Conservation (phyloP, 768 basidiomycete genomes). For the Tricholoma furcatifolium region DNA sequence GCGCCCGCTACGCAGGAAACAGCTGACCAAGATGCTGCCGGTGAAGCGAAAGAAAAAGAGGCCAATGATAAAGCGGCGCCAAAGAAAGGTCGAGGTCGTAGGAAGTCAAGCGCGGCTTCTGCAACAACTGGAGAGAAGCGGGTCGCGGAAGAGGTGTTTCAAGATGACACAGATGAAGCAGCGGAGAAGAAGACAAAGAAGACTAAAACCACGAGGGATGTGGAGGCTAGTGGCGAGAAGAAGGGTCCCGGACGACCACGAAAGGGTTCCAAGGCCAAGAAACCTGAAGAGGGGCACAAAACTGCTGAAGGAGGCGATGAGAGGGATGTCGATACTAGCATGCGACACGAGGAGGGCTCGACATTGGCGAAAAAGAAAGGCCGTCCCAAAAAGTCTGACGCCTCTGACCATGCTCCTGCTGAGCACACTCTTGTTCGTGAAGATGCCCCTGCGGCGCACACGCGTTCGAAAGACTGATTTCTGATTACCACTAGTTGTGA, state of each 20-base stretch:
- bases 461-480: conserved; percentile 13
- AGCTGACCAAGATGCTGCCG: background rate
- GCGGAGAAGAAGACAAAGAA: conserved; percentile 23
- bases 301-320: conserved; percentile 3
- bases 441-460: conserved; percentile 16
- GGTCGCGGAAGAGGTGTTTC: conserved; percentile 7
- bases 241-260: conserved; percentile 17
- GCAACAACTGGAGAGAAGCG: conserved; percentile 14
- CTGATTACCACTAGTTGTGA: background rate
- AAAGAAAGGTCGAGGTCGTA: conserved; percentile 12
- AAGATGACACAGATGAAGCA: conserved; percentile 16
- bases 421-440: background rate
- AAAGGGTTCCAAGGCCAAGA: conserved; percentile 14
- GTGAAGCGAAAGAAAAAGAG: background rate
- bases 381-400: conserved; percentile 10
- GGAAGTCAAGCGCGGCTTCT: conserved; percentile 9
- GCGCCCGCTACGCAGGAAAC: background rate
- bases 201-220: conserved; percentile 12
- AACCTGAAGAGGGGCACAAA: background rate
- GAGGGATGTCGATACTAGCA: background rate
- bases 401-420: conserved; percentile 5
- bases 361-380: conserved; percentile 10
- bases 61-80: background rate
- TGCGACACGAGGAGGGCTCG: background rate
- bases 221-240: conserved; percentile 10